Evolutionary conservation across 129 eudicot species (phyloP).

Genomic region (Tagetes patula): DNA sequence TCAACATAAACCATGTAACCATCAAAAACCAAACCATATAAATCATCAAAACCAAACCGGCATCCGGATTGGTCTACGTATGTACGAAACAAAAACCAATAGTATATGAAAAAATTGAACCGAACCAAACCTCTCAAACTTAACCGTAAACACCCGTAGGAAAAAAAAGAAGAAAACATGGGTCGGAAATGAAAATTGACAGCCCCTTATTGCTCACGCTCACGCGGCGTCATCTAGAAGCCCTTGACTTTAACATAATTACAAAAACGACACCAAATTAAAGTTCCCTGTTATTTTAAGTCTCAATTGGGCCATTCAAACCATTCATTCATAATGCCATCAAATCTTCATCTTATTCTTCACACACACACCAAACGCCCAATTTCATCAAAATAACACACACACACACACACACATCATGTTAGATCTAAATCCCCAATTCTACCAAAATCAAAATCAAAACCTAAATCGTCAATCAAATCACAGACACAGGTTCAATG

Average conservation of each 20-base stretch:
- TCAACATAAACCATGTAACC: no score
- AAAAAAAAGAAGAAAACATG: conserved; percentile 13
- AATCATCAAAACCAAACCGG: no score
- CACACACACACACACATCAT: conserved; percentile 26
- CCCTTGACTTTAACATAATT: conserved; percentile 42
- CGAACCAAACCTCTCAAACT: no score
- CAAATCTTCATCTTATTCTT: conserved; percentile 1
- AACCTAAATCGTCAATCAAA: conserved; percentile 19
- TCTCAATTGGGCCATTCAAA: conserved; percentile 30
- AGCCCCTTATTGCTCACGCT: conserved; percentile 30
- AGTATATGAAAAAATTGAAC: no score
- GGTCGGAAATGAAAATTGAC: not conserved
- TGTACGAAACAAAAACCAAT: no score
- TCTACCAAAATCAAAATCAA: conserved; percentile 22
- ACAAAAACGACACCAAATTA: conserved; percentile 21
- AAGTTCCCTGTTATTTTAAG: conserved; percentile 37
- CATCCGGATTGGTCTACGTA: no score
- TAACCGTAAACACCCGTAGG: not conserved
- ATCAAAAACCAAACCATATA: no score
- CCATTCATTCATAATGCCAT: conserved; percentile 41
- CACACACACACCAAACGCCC: conserved; percentile 24
- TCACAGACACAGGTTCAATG: conserved; percentile 20
- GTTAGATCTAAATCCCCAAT: conserved; percentile 41
- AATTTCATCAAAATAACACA: not conserved
- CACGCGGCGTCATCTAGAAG: conserved; percentile 59